Conservation (phyloP, 352 stramenopile genomes). For the Discostella stelligera region DNA sequence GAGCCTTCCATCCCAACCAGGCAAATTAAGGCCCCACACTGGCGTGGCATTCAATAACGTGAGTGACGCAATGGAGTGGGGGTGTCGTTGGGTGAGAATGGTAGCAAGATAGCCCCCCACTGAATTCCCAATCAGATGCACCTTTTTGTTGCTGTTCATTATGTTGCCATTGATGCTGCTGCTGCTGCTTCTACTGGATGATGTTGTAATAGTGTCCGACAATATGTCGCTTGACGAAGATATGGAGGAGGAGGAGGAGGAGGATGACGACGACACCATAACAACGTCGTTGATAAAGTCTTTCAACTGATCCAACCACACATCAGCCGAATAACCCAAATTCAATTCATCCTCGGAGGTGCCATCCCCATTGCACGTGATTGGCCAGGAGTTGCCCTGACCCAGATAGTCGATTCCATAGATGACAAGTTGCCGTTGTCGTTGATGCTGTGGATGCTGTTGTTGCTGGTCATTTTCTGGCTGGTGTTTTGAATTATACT, state of each 20-base stretch:
- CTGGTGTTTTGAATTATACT: not conserved
- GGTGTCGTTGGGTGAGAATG: constrained; percentile 49
- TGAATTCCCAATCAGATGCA: constrained; percentile 73
- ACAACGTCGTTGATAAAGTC: constrained; percentile 65
- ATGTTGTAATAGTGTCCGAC: no score
- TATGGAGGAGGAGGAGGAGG: not conserved
- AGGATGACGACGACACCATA: constrained; percentile 17
- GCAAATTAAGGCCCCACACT: constrained; percentile 75
- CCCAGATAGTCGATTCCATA: constrained; percentile 79
- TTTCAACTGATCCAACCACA: constrained; percentile 70
- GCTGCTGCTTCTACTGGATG: not conserved
- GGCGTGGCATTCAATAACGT: constrained; percentile 73
- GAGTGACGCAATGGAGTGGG: constrained; percentile 57
- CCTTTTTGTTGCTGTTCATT: constrained; percentile 15
- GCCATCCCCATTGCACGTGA: constrained; percentile 66
- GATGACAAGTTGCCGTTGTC: constrained; percentile 33
- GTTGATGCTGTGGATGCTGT: constrained; percentile 7
- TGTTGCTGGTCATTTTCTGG: not conserved
- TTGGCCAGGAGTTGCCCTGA: constrained; percentile 71
- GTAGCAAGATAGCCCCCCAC: constrained; percentile 67
- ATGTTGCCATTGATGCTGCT: not conserved
- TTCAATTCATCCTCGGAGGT: constrained; percentile 54
- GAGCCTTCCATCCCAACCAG: constrained; percentile 64
- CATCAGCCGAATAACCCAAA: constrained; percentile 65
- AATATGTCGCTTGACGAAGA: no score